These are phyloP conservation scores for Boletus holoroseus DNA, from an alignment of 1,284 basidiomycete genomes.

Conservation along the genomic window DNA sequence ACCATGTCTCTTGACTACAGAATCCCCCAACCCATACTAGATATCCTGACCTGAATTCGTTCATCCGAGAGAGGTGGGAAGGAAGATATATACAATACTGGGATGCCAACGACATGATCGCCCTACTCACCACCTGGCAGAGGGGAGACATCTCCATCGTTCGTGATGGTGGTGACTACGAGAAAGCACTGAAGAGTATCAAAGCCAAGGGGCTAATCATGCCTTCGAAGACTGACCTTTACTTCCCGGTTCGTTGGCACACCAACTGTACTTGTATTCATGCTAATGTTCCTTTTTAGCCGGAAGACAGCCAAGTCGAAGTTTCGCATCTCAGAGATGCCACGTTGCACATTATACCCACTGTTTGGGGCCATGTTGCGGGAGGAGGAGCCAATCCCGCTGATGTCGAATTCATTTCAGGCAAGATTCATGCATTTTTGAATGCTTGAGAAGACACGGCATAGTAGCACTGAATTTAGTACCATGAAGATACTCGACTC, in stretches of 20 bases:
- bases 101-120: conserved; percentile 41
- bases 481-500: not conserved
- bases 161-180: conserved; percentile 28
- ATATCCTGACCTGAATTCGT: conserved; percentile 32
- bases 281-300: conserved; percentile 18
- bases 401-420: conserved; percentile 29
- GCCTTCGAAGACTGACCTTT: conserved; percentile 35
- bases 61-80: conserved; percentile 37
- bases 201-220: conserved; percentile 32
- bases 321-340: conserved; percentile 28
- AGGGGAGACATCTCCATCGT: conserved; percentile 37
- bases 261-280: not conserved
- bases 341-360: conserved; percentile 28
- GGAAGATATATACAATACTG: conserved; percentile 32
- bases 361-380: conserved; percentile 33
- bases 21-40: conserved; percentile 12
- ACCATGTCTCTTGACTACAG: not conserved
- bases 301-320: conserved; percentile 31
- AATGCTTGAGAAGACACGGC: conserved; percentile 1
- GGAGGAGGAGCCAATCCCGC: conserved; percentile 29
- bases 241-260: conserved; percentile 29
- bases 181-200: conserved; percentile 28
- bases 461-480: not conserved
- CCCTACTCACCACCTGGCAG: conserved; percentile 39
- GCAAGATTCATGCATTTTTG: conserved; percentile 26